Percentiles rank a stretch among this genome's conserved stretches.
Evolutionary conservation across 139 green algal species (phyloP).

Genomic region (Micromonas pusilla): DNA sequence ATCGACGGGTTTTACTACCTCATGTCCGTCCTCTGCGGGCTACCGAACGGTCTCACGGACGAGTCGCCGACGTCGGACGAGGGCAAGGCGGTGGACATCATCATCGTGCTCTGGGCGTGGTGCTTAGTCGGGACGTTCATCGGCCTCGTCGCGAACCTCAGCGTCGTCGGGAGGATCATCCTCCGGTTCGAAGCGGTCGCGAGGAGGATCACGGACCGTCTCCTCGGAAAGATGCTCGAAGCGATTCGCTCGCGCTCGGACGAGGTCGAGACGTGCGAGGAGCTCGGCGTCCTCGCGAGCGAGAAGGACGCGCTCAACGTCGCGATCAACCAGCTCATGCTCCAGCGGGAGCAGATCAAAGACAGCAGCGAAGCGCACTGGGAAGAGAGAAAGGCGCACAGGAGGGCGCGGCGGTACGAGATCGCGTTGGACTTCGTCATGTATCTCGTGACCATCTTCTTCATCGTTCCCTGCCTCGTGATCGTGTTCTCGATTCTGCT

Average conservation of each 20-base stretch:
- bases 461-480: background rate
- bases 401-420: background rate
- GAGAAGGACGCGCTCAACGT: background rate
- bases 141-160: background rate
- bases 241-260: too few relatives aligned
- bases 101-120: background rate
- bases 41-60: background rate
- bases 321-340: too few relatives aligned
- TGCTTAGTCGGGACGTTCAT: background rate
- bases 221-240: too few relatives aligned
- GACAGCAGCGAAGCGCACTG: too few relatives aligned
- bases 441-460: background rate
- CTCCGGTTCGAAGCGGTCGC: background rate
- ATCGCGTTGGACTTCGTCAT: background rate
- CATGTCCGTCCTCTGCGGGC: background rate
- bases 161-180: background rate
- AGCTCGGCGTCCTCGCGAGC: background rate
- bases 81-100: background rate
- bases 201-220: background rate
- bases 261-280: background rate
- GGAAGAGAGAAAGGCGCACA: too few relatives aligned
- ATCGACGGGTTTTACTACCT: slow-evolving; percentile 3
- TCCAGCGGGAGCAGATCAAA: too few relatives aligned
- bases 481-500: background rate
- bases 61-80: background rate